Conservation (phyloP, 805 yeast genomes). For the Suhomyces kilbournensis region DNA sequence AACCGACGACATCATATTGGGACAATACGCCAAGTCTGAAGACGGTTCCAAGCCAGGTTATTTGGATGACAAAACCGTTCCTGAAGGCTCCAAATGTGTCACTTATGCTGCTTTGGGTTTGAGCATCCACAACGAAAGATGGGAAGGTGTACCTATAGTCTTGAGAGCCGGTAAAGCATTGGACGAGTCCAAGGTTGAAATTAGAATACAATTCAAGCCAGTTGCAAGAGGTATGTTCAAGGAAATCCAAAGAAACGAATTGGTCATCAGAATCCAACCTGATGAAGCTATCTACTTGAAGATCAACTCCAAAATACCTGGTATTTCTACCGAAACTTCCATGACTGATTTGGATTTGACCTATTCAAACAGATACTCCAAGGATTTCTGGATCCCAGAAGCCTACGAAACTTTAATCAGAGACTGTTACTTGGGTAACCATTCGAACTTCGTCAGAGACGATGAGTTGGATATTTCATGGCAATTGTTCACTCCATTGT, state of each 20-base stretch:
- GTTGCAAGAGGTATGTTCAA: slow-evolving; percentile 80
- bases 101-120: slow-evolving; percentile 87
- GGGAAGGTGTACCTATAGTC: slow-evolving; percentile 97
- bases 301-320: slow-evolving; percentile 91
- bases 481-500: slow-evolving; percentile 88
- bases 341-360: slow-evolving; percentile 89
- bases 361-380: slow-evolving; percentile 70
- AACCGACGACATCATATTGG: slow-evolving; percentile 65
- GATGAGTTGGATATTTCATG: slow-evolving; percentile 94
- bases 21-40: slow-evolving; percentile 81
- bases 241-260: slow-evolving; percentile 83
- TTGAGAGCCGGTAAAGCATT: slow-evolving; percentile 98
- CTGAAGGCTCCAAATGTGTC: slow-evolving; percentile 76
- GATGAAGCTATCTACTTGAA: slow-evolving; percentile 91
- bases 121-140: slow-evolving; percentile 84
- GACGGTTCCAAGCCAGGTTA: slow-evolving; percentile 92
- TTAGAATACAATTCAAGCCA: slow-evolving; percentile 86
- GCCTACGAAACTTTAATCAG: slow-evolving; percentile 95
- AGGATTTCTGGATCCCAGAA: slow-evolving; percentile 93
- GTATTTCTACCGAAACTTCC: slow-evolving; percentile 76
- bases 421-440: slow-evolving; percentile 88
- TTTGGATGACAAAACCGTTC: slow-evolving; percentile 87
- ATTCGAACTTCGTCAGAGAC: slow-evolving; percentile 95
- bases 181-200: slow-evolving; percentile 91
- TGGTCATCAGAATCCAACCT: slow-evolving; percentile 93